These are phyloP conservation scores for Geosmithia morbida DNA, from an alignment of 2,329 filamentous ascomycete genomes.

Conservation along the genomic window DNA sequence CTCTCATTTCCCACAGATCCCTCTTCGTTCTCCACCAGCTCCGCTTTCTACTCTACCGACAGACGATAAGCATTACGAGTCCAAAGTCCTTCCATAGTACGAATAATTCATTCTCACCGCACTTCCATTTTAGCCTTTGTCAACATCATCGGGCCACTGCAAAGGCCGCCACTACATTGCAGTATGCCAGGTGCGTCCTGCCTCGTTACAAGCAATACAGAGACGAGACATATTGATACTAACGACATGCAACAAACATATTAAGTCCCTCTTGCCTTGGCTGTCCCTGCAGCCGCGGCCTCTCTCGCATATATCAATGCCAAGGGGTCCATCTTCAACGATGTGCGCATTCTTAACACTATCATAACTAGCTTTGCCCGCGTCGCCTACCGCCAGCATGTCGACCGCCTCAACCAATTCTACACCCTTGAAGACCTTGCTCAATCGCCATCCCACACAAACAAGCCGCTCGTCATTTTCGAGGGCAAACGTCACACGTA, in stretches of 20 bases:
- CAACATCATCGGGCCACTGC: neutral
- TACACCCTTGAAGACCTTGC: conserved; percentile 61
- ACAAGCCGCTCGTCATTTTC: conserved; percentile 49
- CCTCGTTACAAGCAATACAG: no score
- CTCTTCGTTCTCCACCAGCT: no score
- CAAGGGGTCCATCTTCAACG: conserved; percentile 50
- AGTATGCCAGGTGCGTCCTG: neutral
- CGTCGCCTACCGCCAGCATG: conserved; percentile 31
- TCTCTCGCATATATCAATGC: conserved; percentile 69
- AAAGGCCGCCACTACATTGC: neutral
- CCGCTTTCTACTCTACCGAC: no score
- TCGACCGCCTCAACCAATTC: conserved; percentile 55
- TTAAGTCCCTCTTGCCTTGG: conserved; percentile 33
- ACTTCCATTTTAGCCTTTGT: neutral
- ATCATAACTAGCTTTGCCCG: conserved; percentile 29
- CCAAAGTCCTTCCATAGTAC: no score
- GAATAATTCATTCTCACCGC: neutral
- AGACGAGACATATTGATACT: neutral
- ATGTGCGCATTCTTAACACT: conserved; percentile 43
- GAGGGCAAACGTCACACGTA: conserved; percentile 59
- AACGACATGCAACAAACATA: neutral
- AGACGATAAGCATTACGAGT: no score
- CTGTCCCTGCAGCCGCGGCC: conserved; percentile 48
- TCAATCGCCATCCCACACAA: conserved; percentile 30
- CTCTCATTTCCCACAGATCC: no score